phyloP scores from a whole-genome alignment of 73 alveolate species.

The Paramecium sexaurelia region DNA sequence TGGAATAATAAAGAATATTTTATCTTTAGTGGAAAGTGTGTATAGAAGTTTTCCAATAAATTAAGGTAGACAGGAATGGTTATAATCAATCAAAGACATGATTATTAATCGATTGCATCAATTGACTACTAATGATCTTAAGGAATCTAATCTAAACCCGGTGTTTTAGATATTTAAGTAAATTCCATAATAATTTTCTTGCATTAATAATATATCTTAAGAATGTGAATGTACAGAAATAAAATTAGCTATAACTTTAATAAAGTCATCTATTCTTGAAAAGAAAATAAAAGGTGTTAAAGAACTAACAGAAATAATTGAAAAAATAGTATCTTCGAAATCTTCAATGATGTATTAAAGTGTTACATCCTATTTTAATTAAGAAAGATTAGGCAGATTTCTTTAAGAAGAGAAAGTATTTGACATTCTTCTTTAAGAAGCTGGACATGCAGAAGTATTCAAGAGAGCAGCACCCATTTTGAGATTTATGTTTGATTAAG shows the following conservation, averaged over 20 bases:
- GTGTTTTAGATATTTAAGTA: neutral
- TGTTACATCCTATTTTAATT: neutral
- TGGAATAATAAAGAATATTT: neutral
- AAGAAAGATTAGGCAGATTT: neutral
- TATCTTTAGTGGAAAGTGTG: neutral
- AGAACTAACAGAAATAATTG: neutral
- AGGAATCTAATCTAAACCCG: neutral
- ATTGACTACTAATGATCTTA: neutral
- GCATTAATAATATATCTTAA: neutral
- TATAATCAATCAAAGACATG: constrained; percentile 1
- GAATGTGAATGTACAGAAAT: constrained; percentile 36
- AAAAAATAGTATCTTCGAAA: neutral
- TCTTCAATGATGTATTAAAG: neutral
- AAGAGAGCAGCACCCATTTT: constrained; percentile 23
- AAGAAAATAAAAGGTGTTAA: constrained; percentile 35
- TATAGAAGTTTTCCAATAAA: neutral
- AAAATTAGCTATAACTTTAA: constrained; percentile 21
- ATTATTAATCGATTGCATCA: neutral
- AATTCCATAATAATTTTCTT: neutral
- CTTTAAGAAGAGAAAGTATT: constrained; percentile 28
- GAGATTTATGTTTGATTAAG: constrained; percentile 30
- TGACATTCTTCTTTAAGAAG: neutral
- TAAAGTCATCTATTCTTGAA: constrained; percentile 22
- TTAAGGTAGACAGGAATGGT: neutral
- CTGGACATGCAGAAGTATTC: constrained; percentile 44